A percentile compares a stretch with the other conserved stretches of the same genome.
phyloP scores from a whole-genome alignment of 106 monocot genomes.

The Apostasia shenzhenica region DNA sequence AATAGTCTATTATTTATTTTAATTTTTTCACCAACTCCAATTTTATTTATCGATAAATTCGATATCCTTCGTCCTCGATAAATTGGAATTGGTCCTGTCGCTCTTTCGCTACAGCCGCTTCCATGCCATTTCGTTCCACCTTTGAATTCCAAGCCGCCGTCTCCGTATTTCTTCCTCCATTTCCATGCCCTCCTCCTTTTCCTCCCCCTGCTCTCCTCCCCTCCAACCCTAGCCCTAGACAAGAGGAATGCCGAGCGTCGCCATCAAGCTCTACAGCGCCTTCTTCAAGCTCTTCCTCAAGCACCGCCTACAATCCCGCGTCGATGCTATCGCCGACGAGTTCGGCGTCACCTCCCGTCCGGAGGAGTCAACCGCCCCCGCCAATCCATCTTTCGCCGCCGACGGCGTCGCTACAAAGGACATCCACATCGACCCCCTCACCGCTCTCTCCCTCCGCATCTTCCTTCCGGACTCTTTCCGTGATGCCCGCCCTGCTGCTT shows the following conservation, averaged over 20 bases:
- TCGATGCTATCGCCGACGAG: conserved; percentile 4
- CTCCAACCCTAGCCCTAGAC: neutral
- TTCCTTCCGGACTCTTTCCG: conserved; percentile 67
- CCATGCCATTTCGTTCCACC: neutral
- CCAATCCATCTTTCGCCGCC: conserved; percentile 44
- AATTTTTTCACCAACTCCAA: too few species aligned
- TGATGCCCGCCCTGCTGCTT: neutral
- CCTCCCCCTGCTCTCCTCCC: neutral
- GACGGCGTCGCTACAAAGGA: conserved; percentile 80
- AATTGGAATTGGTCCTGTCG: neutral
- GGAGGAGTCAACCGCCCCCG: conserved; percentile 42
- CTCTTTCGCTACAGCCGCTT: neutral
- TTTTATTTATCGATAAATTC: too few species aligned
- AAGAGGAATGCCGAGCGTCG: conserved; percentile 58
- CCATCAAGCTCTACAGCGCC: conserved; percentile 76
- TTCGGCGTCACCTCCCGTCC: conserved; percentile 60
- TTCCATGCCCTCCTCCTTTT: neutral
- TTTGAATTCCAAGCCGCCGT: conserved; percentile 4
- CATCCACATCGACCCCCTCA: conserved; percentile 89
- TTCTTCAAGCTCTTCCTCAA: conserved; percentile 64
- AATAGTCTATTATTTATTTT: too few species aligned
- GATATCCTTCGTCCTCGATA: neutral
- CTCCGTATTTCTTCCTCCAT: neutral
- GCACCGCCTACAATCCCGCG: conserved; percentile 50
- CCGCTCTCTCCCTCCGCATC: conserved; percentile 87